Evolutionary conservation across 192 early-diverging fungal species (phyloP).

Genomic region (Chytriomyces sp.): DNA sequence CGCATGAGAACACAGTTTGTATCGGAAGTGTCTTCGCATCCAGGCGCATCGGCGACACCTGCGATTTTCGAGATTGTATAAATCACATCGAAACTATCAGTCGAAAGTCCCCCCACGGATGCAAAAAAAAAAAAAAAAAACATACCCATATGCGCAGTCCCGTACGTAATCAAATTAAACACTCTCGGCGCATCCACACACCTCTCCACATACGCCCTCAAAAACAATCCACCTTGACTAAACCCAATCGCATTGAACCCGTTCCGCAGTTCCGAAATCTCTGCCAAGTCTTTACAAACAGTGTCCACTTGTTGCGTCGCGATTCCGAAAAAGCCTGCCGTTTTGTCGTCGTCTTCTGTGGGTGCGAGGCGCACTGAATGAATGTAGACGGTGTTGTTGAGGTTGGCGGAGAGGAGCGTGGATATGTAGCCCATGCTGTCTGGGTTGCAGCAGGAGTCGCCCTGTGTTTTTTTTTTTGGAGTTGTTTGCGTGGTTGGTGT

Average conservation of each 20-base stretch:
- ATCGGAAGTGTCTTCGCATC: conserved; percentile 63
- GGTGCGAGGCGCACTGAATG: conserved; percentile 76
- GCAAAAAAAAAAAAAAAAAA: neutral
- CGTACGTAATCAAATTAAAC: conserved; percentile 83
- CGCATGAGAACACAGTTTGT: conserved; percentile 76
- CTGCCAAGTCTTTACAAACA: conserved; percentile 72
- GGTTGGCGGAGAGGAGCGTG: conserved; percentile 14
- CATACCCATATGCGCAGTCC: conserved; percentile 63
- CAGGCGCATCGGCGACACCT: conserved; percentile 76
- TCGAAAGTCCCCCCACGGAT: neutral
- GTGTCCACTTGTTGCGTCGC: conserved; percentile 76
- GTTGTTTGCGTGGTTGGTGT: neutral
- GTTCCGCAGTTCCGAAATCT: conserved; percentile 62
- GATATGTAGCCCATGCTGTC: conserved; percentile 45
- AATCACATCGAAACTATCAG: neutral
- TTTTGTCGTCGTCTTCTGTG: conserved; percentile 73
- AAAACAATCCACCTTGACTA: conserved; percentile 79
- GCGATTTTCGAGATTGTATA: conserved; percentile 5
- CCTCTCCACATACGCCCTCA: conserved; percentile 80
- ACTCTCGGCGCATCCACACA: conserved; percentile 69
- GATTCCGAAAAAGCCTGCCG: conserved; percentile 85
- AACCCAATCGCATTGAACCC: conserved; percentile 94
- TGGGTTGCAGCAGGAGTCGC: conserved; percentile 57
- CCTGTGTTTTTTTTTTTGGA: conserved; percentile 11
- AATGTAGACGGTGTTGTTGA: conserved; percentile 67